Percentiles rank a stretch among this genome's conserved stretches.
Conservation (phyloP, 1,284 basidiomycete genomes). For the Puccinia hordei region DNA sequence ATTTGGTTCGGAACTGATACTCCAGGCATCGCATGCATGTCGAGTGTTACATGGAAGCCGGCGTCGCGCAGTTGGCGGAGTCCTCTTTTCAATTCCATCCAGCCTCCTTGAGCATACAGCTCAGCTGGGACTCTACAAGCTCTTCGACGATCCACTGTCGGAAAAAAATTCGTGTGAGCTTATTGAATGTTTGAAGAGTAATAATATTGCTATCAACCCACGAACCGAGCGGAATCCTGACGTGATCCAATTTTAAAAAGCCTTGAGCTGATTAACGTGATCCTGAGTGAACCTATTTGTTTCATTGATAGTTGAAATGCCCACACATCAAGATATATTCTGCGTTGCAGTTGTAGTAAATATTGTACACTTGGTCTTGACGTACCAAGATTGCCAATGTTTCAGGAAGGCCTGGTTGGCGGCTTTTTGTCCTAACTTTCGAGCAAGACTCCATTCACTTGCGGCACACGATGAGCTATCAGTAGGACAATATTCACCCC, state of each 20-base stretch:
- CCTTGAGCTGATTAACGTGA: conserved; percentile 66
- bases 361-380: neutral
- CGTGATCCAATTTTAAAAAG: conserved; percentile 70
- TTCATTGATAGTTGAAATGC: neutral
- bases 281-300: conserved; percentile 68
- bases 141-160: conserved; percentile 71
- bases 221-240: conserved; percentile 72
- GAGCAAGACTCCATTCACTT: conserved; percentile 64
- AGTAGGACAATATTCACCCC: conserved; percentile 65
- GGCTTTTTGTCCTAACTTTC: conserved; percentile 66
- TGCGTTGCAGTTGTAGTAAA: neutral
- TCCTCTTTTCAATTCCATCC: conserved; percentile 63
- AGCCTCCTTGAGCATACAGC: conserved; percentile 70
- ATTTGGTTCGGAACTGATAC: conserved; percentile 66
- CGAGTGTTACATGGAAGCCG: conserved; percentile 39
- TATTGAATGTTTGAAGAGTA: neutral
- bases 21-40: conserved; percentile 70
- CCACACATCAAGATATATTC: neutral
- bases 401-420: conserved; percentile 67
- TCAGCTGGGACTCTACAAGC: conserved; percentile 69
- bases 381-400: conserved; percentile 65
- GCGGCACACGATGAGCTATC: conserved; percentile 66
- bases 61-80: conserved; percentile 38
- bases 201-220: neutral
- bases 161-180: neutral